Conservation (phyloP, 306 rosid species). For the cucumber (Cucumis sativus) region Cucumber_9930_V3 NC_026655.2:23300501-23301000, state of each 20-base stretch:
- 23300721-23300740: slow-evolving; percentile 96
- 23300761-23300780: slow-evolving; percentile 89
- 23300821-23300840: slow-evolving; percentile 97
- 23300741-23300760: slow-evolving; percentile 99
- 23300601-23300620: slow-evolving; percentile 93
- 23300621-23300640: slow-evolving; percentile 99
- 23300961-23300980: slow-evolving; percentile 98
- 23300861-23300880: slow-evolving; percentile 88
- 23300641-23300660: slow-evolving; percentile 85
- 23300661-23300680: slow-evolving; percentile 81
- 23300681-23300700: slow-evolving; percentile 88
- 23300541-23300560: slow-evolving; percentile 98
- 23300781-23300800: slow-evolving; percentile 86
- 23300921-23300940: slow-evolving; percentile 98
- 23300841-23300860: slow-evolving; percentile 84
- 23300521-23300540: slow-evolving; percentile 97
- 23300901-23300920: slow-evolving; percentile 88
- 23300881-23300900: slow-evolving; percentile 89
- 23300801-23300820: slow-evolving; percentile 98
- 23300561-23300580: slow-evolving; percentile 94
- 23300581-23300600: slow-evolving; percentile 95
- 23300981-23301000: slow-evolving; percentile 99
- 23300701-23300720: slow-evolving; percentile 99
- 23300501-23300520: slow-evolving; percentile 96
- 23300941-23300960: slow-evolving; percentile 97